These are phyloP conservation scores for Lanmaoa pseudosensibilis DNA, from an alignment of 768 basidiomycete genomes.

Conservation along the genomic window DNA sequence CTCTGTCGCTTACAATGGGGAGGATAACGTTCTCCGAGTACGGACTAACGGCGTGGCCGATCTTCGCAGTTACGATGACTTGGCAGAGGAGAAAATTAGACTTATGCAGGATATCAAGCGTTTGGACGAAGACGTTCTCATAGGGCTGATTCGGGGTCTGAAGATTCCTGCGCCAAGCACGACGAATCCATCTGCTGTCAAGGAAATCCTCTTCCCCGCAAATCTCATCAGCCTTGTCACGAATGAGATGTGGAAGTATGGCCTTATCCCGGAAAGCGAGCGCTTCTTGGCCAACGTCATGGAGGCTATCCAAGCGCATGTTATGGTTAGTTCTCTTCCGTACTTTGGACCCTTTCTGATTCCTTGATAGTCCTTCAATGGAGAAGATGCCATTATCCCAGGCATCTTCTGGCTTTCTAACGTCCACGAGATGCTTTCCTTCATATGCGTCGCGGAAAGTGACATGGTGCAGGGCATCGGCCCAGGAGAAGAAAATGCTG, in stretches of 20 bases:
- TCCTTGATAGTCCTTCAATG: constrained; percentile 67
- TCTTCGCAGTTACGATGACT: constrained; percentile 78
- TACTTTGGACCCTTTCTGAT: constrained; percentile 6
- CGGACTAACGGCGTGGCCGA: constrained; percentile 67
- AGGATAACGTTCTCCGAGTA: constrained; percentile 68
- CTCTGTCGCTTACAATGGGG: constrained; percentile 84
- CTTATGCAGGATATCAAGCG: constrained; percentile 88
- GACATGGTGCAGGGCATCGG: constrained; percentile 98
- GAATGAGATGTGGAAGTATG: constrained; percentile 99
- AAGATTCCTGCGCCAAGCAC: constrained; percentile 92
- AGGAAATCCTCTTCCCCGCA: constrained; percentile 98
- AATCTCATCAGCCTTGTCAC: constrained; percentile 96
- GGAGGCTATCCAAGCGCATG: constrained; percentile 96
- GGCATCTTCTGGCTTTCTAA: constrained; percentile 99
- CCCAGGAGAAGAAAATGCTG: constrained; percentile 89
- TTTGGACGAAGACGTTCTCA: constrained; percentile 90
- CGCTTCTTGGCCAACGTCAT: constrained; percentile 98
- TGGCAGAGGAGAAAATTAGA: constrained; percentile 92
- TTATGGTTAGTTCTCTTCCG: constrained; percentile 74
- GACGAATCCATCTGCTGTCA: constrained; percentile 88
- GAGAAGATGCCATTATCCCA: constrained; percentile 94
- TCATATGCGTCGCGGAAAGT: constrained; percentile 97
- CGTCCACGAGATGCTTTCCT: constrained; percentile 98
- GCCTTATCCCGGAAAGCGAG: constrained; percentile 94
- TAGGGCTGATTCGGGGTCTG: constrained; percentile 85